Conservation (phyloP, 768 basidiomycete species). For the Rhodotorula taiwanensis region DNA sequence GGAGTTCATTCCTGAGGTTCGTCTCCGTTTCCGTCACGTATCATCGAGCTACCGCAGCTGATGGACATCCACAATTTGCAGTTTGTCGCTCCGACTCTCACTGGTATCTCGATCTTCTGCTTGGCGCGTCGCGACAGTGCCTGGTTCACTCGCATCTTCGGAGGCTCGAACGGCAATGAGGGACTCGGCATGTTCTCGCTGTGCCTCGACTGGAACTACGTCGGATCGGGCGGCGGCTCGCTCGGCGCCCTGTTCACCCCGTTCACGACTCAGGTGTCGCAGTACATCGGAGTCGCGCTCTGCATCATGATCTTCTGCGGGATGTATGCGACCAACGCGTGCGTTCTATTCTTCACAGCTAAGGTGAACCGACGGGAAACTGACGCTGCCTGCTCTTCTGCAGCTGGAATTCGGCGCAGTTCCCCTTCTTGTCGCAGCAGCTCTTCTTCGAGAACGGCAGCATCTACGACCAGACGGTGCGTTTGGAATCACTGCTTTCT, state of each 20-base stretch:
- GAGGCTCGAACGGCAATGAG: slow-evolving; percentile 39
- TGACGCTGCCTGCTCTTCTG: too few species aligned
- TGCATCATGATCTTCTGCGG: slow-evolving; percentile 39
- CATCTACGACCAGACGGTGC: not conserved
- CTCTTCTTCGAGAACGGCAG: slow-evolving; percentile 40
- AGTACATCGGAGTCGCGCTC: slow-evolving; percentile 31
- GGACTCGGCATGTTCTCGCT: slow-evolving; percentile 41
- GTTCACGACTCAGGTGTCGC: slow-evolving; percentile 41
- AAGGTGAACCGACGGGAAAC: too few species aligned
- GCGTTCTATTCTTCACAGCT: too few species aligned
- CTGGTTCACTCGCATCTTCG: slow-evolving; percentile 47
- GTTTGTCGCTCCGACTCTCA: slow-evolving; percentile 39
- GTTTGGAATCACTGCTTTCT: not conserved
- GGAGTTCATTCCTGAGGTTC: slow-evolving; percentile 23
- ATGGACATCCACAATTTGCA: slow-evolving; percentile 42
- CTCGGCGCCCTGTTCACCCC: slow-evolving; percentile 43
- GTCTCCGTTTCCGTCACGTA: not conserved
- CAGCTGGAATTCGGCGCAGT: slow-evolving; percentile 42
- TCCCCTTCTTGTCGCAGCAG: slow-evolving; percentile 44
- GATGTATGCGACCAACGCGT: slow-evolving; percentile 34
- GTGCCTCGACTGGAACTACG: slow-evolving; percentile 38
- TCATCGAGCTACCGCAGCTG: too few species aligned
- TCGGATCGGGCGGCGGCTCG: slow-evolving; percentile 34
- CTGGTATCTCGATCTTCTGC: slow-evolving; percentile 45
- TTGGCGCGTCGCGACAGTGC: slow-evolving; percentile 41